Evolutionary conservation across 805 yeast genomes (phyloP), one percentile per base, ranked within the genome.

Genomic region (Teunomyces kruisii): DNA sequence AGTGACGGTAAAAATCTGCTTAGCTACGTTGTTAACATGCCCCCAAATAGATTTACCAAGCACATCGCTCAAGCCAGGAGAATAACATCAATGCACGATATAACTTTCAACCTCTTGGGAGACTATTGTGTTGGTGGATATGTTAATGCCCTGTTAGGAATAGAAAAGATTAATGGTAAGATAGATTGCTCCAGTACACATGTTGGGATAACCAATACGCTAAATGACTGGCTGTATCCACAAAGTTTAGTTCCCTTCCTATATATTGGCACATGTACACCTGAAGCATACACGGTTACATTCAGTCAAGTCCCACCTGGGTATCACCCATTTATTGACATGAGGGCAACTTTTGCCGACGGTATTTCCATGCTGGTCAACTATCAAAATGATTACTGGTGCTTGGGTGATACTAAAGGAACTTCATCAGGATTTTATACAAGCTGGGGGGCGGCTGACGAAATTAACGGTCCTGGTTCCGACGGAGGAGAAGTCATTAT

Each of bases 171-270:
- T 9, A 12, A 16, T 8, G 41, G 40, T 17, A 46, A 45, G 2
- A 28, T 27, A 10, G 63, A 61, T 42, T 64, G 69, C 46, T 24
- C 49, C 7, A 13, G 49, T 1, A 42, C 52, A 5, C 55, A 57
- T 29, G 56, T 48, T 10, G 56, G 54, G 6, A 48, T 61, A 10
- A 47, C 66, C 10, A 52, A 53, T 42, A 22, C 39, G 12, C 16
- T 56, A n/a, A 64, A 64, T 36, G 57, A 38, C 27, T 64, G 59
- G 59, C 47, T 43, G 30, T 41, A 17, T 6, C 61, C 65, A 10
- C 31, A 17, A 12, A 32, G 37, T 9, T 26, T 29, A 6, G 19
- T n/a, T 15, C 4, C 10, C 8, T 46, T 48, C 15, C 26, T 14
- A 9, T 45, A 38, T 37, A 42, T 42, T 13, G 14, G 30, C 4